Evolutionary conservation across 257 asterid species (phyloP).

Genomic region (Plantago major): DNA sequence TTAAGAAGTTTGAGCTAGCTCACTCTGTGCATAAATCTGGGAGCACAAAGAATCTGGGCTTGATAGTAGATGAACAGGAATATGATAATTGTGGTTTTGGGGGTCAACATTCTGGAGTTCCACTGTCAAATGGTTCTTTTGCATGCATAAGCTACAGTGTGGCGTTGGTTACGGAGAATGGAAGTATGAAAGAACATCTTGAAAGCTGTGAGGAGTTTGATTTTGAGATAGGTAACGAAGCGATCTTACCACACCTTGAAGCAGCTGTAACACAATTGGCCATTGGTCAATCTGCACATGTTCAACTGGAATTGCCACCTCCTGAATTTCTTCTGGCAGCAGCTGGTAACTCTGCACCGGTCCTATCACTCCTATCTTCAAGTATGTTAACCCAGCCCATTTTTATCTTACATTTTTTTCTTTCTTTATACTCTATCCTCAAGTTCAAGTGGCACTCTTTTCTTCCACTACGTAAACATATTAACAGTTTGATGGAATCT

Average conservation of each 20-base stretch:
- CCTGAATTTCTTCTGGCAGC: constrained; percentile 68
- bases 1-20: constrained; percentile 45
- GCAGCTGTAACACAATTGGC: constrained; percentile 63
- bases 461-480: no score
- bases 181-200: constrained; percentile 47
- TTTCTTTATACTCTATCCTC: no score
- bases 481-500: no score
- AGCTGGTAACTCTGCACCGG: constrained; percentile 43
- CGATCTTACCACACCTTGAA: constrained; percentile 63
- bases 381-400: constrained; percentile 35
- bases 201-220: constrained; percentile 89
- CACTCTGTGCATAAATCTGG: constrained; percentile 39
- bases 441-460: no score
- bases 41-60: constrained; percentile 20
- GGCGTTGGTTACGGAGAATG: constrained; percentile 45
- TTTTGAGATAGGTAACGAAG: constrained; percentile 84
- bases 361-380: constrained; percentile 46
- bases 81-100: constrained; percentile 9
- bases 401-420: not conserved
- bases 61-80: not conserved
- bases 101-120: constrained; percentile 46
- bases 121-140: constrained; percentile 66
- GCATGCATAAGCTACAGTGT: constrained; percentile 58
- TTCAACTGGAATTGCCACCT: constrained; percentile 58
- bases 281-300: constrained; percentile 68